phyloP scores from a whole-genome alignment of 1,284 basidiomycete species.

The Cutaneotrichosporon sp. region DNA sequence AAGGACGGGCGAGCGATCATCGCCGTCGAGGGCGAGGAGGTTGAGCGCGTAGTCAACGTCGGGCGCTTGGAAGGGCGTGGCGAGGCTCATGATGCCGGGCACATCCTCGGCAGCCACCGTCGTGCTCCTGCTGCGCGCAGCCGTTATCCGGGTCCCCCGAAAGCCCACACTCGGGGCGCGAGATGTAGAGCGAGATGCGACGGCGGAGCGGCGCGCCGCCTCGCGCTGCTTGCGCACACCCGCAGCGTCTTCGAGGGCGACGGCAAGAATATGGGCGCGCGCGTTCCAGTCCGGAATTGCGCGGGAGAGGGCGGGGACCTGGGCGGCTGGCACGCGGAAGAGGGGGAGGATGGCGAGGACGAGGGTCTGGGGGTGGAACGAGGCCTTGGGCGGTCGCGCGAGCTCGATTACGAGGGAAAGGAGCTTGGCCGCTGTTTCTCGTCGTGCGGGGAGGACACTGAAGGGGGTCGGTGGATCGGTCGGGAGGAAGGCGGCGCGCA shows the following conservation, averaged over 20 bases:
- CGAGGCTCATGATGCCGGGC: background rate
- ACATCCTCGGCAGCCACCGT: background rate
- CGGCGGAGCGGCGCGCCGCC: background rate
- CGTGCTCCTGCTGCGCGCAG: background rate
- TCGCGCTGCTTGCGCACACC: conserved; percentile 23
- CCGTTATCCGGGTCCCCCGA: background rate
- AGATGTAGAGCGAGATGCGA: background rate
- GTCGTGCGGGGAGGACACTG: conserved; percentile 4
- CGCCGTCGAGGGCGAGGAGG: conserved; percentile 8
- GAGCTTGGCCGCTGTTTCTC: conserved; percentile 12
- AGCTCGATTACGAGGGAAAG: conserved; percentile 28
- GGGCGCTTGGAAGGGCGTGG: conserved; percentile 3
- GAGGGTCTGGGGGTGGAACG: conserved; percentile 31
- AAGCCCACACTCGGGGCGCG: no score
- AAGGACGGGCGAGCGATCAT: background rate
- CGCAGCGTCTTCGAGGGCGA: conserved; percentile 35
- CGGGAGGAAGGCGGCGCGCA: conserved; percentile 13
- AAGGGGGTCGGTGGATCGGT: background rate
- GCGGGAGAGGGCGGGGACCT: conserved; percentile 11
- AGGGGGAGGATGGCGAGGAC: conserved; percentile 23
- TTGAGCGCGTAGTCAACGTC: conserved; percentile 13
- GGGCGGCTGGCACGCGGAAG: conserved; percentile 21
- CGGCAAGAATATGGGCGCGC: conserved; percentile 25
- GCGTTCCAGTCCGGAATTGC: background rate
- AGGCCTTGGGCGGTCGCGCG: conserved; percentile 7